A percentile compares a stretch with the other conserved stretches of the same genome.
Conservation (phyloP, 306 rosid species). For the Castanospermum australe region DNA sequence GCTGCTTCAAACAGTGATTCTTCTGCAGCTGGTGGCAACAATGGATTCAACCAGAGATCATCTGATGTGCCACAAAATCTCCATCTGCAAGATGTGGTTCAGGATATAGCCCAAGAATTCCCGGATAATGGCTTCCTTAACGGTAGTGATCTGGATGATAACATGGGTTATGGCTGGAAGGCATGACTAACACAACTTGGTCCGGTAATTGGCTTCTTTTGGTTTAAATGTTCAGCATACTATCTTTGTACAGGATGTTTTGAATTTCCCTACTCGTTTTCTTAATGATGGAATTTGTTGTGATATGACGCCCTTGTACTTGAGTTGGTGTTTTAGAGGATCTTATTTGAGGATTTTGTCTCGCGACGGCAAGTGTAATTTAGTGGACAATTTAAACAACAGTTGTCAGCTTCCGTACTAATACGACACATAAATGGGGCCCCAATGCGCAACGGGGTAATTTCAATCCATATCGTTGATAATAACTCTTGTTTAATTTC, state of each 20-base stretch:
- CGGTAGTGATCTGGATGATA: conserved; percentile 78
- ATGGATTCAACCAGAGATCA: conserved; percentile 70
- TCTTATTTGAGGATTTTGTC: conserved; percentile 36
- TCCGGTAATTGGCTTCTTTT: conserved; percentile 40
- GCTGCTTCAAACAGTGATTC: conserved; percentile 83
- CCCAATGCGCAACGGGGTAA: too few species aligned
- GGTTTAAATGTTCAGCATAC: conserved; percentile 40
- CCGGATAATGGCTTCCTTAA: conserved; percentile 67
- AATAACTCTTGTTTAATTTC: too few species aligned
- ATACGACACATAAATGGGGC: conserved; percentile 27
- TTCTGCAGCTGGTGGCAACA: conserved; percentile 73
- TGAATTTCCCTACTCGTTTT: conserved; percentile 21
- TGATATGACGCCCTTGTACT: conserved; percentile 55
- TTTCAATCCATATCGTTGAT: neutral
- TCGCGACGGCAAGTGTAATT: conserved; percentile 79
- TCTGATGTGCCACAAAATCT: conserved; percentile 61
- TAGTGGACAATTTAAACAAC: conserved; percentile 32
- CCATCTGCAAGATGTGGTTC: conserved; percentile 70
- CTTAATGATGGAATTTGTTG: conserved; percentile 38
- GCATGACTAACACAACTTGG: conserved; percentile 65
- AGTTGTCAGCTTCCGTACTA: conserved; percentile 17
- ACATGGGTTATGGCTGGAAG: conserved; percentile 80
- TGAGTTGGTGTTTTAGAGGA: conserved; percentile 49
- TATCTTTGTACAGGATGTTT: conserved; percentile 77
- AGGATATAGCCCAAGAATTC: conserved; percentile 67